Base-by-base conservation (phyloP, 208 protist species). In the Leishmania tropica region DNA sequence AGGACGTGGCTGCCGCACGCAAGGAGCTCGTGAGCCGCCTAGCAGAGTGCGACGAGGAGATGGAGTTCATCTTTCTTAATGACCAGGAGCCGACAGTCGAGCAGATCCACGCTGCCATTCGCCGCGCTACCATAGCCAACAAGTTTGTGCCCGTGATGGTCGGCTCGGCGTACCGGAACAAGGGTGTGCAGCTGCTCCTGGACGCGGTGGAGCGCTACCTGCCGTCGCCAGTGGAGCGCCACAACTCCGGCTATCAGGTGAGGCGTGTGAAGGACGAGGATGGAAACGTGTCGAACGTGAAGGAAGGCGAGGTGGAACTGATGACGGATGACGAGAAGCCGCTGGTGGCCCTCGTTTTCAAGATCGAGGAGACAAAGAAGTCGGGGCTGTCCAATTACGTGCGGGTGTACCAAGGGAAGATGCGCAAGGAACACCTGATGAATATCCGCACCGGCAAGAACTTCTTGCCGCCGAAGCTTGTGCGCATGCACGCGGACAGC, bases 121-220 rank as follows among this genome's bases (percentile, higher is more conserved):
- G 98, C 78, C 90, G 97, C 47, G 85, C 94, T 31, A 98, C 96
- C 2, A 96, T 99, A 76, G 93, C 89, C 10, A 96, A 97, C 83
- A 99, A 96, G 81, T 99, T 99, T 85, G 92, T 97, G 24, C 99
- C 99, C 21, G 99, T 99, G 40, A 87, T 99, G 75, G 91, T 99
- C 83, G 99, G 98, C 71, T 98, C 98, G 6, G 99, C 99, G 13
- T 99, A 99, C 90, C 99, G 99, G 79, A 99, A 99, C 90, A 99
- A 99, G 76, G 99, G 99, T 45, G 96, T 99, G 45, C 99, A 99
- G 87, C 89, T 98, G 45, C 94, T 99, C 80, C 95, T 99, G 19
- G 98, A 99, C 84, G 99, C 92, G 45, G 95, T 99, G 11, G 86
- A 97, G 65, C 90, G 93, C 64, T 99, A 99, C 89, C 93, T 99